These are phyloP conservation scores for Pichia exigua DNA, from an alignment of 805 yeast genomes.

Conservation along the genomic window DNA sequence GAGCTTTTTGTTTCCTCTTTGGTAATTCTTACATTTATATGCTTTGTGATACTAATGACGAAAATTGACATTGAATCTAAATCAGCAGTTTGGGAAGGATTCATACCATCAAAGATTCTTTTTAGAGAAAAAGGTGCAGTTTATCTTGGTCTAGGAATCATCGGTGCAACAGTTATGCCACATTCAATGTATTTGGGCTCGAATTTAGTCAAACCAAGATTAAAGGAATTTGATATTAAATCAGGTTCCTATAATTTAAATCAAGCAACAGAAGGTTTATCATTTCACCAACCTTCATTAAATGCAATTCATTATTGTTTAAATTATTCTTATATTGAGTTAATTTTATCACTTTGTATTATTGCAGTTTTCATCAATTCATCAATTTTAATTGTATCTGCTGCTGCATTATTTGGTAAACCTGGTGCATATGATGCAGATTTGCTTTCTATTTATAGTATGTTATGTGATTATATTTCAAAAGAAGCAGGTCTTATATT, in stretches of 20 bases:
- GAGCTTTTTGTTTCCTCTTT: slow-evolving; percentile 66
- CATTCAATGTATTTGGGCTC: slow-evolving; percentile 81
- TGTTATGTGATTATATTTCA: slow-evolving; percentile 55
- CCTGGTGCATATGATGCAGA: slow-evolving; percentile 76
- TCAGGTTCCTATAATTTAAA: slow-evolving; percentile 11
- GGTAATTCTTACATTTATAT: slow-evolving; percentile 65
- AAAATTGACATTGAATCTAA: slow-evolving; percentile 49
- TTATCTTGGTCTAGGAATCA: slow-evolving; percentile 70
- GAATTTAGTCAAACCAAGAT: slow-evolving; percentile 78
- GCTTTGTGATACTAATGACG: slow-evolving; percentile 65
- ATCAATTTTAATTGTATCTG: slow-evolving; percentile 75
- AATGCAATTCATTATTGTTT: slow-evolving; percentile 68
- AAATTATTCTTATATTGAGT: slow-evolving; percentile 64
- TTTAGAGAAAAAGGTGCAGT: slow-evolving; percentile 57
- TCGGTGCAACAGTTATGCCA: slow-evolving; percentile 96
- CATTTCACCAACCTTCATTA: slow-evolving; percentile 56
- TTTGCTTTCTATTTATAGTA: slow-evolving; percentile 63
- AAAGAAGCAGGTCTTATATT: slow-evolving; percentile 77
- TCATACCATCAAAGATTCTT: slow-evolving; percentile 54
- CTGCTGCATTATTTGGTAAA: slow-evolving; percentile 64
- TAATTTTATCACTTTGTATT: slow-evolving; percentile 61
- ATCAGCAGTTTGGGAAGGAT: slow-evolving; percentile 52
- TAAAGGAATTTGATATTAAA: slow-evolving; percentile 62
- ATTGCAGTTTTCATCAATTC: slow-evolving; percentile 83
- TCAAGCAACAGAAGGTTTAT: slow-evolving; percentile 12